Evolutionary conservation across 2,329 filamentous ascomycete species (phyloP).

Genomic region (Dendryphion nanum): DNA sequence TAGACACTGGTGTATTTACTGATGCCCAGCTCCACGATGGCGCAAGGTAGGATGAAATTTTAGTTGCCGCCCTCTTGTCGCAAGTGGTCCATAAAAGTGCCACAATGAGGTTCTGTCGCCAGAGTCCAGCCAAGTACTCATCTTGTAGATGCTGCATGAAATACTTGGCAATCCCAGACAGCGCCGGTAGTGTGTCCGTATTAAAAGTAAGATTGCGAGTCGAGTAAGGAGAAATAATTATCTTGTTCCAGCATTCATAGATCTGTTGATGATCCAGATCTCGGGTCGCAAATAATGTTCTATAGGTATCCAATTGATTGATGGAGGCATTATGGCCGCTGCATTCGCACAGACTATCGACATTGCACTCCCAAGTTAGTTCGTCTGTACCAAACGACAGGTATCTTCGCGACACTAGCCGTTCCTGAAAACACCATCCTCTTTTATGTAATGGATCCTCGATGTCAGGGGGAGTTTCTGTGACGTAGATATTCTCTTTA

Average conservation of each 20-base stretch:
- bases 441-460: not conserved
- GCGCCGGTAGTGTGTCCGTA: slow-evolving; percentile 2
- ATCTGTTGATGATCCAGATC: not conserved
- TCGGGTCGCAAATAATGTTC: not conserved
- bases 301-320: not conserved
- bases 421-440: not conserved
- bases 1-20: not conserved
- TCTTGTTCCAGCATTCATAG: not conserved
- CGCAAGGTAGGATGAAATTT: not conserved
- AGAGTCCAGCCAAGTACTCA: slow-evolving; percentile 2
- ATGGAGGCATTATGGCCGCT: not conserved
- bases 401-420: too few relatives aligned
- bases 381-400: too few relatives aligned
- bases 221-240: not conserved
- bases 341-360: not conserved
- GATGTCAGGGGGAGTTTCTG: too few relatives aligned
- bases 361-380: too few relatives aligned
- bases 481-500: too few relatives aligned
- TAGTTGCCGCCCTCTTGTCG: not conserved
- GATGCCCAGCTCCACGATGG: slow-evolving; percentile 1
- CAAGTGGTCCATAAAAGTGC: slow-evolving; percentile 1
- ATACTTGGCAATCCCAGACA: slow-evolving; percentile 1
- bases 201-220: not conserved
- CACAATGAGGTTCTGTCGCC: not conserved
- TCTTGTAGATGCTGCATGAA: not conserved